Base-by-base conservation (phyloP, 352 stramenopile species). In the Pythium brachiatum region DNA sequence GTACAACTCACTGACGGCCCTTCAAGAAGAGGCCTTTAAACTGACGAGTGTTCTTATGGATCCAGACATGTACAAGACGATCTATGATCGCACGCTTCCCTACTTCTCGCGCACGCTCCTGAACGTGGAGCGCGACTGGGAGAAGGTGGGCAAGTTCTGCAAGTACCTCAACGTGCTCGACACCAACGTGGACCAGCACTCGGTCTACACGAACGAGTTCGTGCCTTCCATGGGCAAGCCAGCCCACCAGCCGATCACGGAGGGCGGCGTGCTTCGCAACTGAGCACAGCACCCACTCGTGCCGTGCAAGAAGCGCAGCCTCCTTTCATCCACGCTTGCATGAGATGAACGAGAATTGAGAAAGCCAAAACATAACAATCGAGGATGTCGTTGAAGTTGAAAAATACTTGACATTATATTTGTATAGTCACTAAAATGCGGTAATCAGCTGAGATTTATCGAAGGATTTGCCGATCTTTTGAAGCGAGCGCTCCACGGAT, bases 141-240 rank as follows among this genome's bases (percentile, higher is more conserved):
- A 79, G 56, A 81, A 81, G 54, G 74, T 81, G 15, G 74, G 74
- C 69, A 75, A 73, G 48, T 81, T 81, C 56, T 81, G 74, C 66
- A 81, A 81, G 69, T 81, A 81, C 66, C 58, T 81, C 16, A 69
- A 81, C 34, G 74, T 81, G 43, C 64, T 81, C 41, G 74, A 81
- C 60, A 66, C 61, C 34, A 57, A 57, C 7, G 69, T 81, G 18
- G 69, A 81, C 71, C 74, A 81, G 64, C 69, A 81, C 71, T 76
- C 74, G 55, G 74, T 81, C n/a, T 81, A 76, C 68, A 74, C 71
- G 44, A 81, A 81, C 68, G 74, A 81, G 50, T 72, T 81, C 27
- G 74, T 81, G 31, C 74, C 74, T 8, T 56, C 74, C 43, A 81
- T 81, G 74, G 74, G 74, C 59, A 81, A 81, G 50, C 66, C 74